phyloP scores from a whole-genome alignment of 257 asterid genomes.

The Thymus quinquecostatus region DNA sequence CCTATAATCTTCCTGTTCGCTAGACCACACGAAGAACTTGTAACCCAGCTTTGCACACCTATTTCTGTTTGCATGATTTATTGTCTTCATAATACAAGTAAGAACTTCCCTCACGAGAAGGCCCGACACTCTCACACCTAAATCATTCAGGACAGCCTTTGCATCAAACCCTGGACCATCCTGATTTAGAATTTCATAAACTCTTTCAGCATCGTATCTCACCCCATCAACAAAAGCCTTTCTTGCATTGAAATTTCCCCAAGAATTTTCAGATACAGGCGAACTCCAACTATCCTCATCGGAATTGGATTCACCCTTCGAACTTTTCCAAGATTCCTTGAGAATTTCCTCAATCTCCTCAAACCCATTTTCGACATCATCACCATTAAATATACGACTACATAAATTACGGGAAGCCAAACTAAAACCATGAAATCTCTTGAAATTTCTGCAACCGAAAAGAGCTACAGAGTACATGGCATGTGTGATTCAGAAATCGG shows the following conservation, averaged over 20 bases:
- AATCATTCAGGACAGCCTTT: slow-evolving; percentile 52
- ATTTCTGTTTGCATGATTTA: slow-evolving; percentile 55
- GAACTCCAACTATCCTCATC: slow-evolving; percentile 42
- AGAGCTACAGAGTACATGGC: slow-evolving; percentile 63
- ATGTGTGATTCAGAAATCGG: slow-evolving; percentile 27
- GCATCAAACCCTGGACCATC: slow-evolving; percentile 82
- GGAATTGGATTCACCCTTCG: slow-evolving; percentile 36
- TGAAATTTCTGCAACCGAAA: slow-evolving; percentile 46
- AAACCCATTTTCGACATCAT: slow-evolving; percentile 63
- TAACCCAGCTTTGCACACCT: slow-evolving; percentile 88
- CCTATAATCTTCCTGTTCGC: slow-evolving; percentile 71
- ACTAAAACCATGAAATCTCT: slow-evolving; percentile 42
- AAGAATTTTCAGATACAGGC: slow-evolving; percentile 33
- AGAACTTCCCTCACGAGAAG: slow-evolving; percentile 92
- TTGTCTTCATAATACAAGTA: slow-evolving; percentile 59
- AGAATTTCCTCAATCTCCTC: slow-evolving; percentile 68
- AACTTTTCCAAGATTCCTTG: slow-evolving; percentile 65
- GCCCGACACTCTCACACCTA: slow-evolving; percentile 68
- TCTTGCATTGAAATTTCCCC: slow-evolving; percentile 44
- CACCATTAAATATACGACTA: slow-evolving; percentile 41
- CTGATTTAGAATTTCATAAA: slow-evolving; percentile 77
- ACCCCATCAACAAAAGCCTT: slow-evolving; percentile 48
- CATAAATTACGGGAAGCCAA: slow-evolving; percentile 57
- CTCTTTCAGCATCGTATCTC: slow-evolving; percentile 54
- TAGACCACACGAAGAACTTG: slow-evolving; percentile 90